A percentile compares a stretch with the other conserved stretches of the same genome.
Evolutionary conservation across 768 basidiomycete species (phyloP).

Genomic region (Termitomyces sp.): DNA sequence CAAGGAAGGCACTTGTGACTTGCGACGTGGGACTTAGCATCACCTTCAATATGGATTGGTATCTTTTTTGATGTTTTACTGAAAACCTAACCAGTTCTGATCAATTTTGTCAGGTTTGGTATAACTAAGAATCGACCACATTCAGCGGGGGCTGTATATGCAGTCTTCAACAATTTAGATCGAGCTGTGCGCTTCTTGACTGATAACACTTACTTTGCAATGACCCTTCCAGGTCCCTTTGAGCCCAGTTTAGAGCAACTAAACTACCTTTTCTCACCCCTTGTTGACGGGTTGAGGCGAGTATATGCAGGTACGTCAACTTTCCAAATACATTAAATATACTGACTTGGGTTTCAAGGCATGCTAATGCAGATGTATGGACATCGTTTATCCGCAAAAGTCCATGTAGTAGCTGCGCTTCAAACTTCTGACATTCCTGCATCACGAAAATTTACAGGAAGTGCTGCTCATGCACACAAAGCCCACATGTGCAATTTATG

Average conservation of each 20-base stretch:
- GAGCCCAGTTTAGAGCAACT: too few relatives aligned
- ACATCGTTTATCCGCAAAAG: not conserved
- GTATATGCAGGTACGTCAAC: not conserved
- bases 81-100: too few relatives aligned
- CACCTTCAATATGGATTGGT: not conserved
- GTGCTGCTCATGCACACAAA: not conserved
- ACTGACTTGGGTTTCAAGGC: not conserved
- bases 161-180: too few relatives aligned
- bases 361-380: not conserved
- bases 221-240: too few relatives aligned
- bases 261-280: too few relatives aligned
- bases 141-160: too few relatives aligned
- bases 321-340: not conserved
- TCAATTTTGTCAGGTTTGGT: too few relatives aligned
- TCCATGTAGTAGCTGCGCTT: not conserved
- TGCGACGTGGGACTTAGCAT: not conserved
- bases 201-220: too few relatives aligned
- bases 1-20: not conserved
- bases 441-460: not conserved
- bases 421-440: not conserved
- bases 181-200: too few relatives aligned
- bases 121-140: too few relatives aligned
- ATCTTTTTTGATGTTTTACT: too few relatives aligned
- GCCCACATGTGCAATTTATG: not conserved
- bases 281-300: too few relatives aligned